phyloP scores from a whole-genome alignment of 129 eudicot genomes.

The Pseudognaphalium luteoalbum region DNA sequence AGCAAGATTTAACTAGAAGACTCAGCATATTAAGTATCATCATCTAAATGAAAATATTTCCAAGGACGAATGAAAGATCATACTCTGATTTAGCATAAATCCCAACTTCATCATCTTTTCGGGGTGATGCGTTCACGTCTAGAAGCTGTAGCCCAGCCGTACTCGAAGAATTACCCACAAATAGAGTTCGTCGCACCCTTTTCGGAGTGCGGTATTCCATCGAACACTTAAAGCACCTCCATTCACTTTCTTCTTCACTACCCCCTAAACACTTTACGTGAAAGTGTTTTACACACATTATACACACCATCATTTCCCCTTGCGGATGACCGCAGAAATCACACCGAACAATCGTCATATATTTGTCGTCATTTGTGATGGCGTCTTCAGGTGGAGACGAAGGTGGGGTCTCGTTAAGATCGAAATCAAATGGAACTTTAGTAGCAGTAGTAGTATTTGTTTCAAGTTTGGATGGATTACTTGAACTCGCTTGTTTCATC shows the following conservation, averaged over 20 bases:
- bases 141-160: conserved; percentile 15
- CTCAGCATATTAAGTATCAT: no score
- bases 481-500: no score
- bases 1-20: neutral
- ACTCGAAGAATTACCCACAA: neutral
- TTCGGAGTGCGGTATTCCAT: conserved; percentile 22
- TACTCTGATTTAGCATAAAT: conserved; percentile 26
- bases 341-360: conserved; percentile 19
- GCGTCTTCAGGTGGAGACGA: conserved; percentile 34
- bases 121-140: conserved; percentile 30
- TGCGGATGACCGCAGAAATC: conserved; percentile 10
- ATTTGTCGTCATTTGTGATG: conserved; percentile 20
- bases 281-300: conserved; percentile 28
- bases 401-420: conserved; percentile 53
- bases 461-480: no score
- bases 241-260: conserved; percentile 23
- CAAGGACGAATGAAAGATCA: conserved; percentile 20
- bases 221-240: conserved; percentile 37
- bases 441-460: no score
- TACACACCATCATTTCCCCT: conserved; percentile 17
- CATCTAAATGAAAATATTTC: neutral
- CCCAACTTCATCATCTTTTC: conserved; percentile 27
- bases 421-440: conserved; percentile 27
- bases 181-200: conserved; percentile 14
- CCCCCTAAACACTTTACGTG: conserved; percentile 27